Conservation (phyloP, 169 alveolate species). For the Theileria annulata region DNA sequence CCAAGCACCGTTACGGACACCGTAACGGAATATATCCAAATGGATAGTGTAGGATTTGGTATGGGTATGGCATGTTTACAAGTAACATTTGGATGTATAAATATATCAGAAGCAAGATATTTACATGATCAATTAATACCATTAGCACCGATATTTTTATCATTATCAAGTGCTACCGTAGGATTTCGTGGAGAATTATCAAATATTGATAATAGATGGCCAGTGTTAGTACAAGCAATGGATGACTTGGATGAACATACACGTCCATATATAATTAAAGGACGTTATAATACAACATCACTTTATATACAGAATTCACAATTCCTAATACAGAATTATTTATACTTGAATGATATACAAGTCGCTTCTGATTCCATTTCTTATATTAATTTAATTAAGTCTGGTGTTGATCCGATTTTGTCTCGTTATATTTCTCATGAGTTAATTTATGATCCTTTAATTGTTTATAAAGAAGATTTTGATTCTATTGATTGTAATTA, state of each 20-base stretch:
- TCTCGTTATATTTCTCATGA: slow-evolving; percentile 88
- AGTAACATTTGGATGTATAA: slow-evolving; percentile 83
- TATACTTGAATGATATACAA: slow-evolving; percentile 81
- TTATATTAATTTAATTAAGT: slow-evolving; percentile 70
- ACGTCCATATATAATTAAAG: slow-evolving; percentile 78
- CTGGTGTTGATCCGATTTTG: slow-evolving; percentile 84
- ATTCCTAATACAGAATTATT: slow-evolving; percentile 64
- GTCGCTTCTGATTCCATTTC: slow-evolving; percentile 81
- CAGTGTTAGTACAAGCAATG: slow-evolving; percentile 85
- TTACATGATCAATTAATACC: slow-evolving; percentile 92
- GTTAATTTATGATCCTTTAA: slow-evolving; percentile 92
- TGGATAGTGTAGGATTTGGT: slow-evolving; percentile 96
- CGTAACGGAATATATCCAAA: slow-evolving; percentile 73
- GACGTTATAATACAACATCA: slow-evolving; percentile 89
- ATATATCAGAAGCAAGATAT: slow-evolving; percentile 85
- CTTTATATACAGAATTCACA: slow-evolving; percentile 85
- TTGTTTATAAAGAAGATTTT: slow-evolving; percentile 77
- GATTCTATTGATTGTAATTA: slow-evolving; percentile 39
- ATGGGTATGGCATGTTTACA: slow-evolving; percentile 94
- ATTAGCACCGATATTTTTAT: slow-evolving; percentile 89
- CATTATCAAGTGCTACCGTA: slow-evolving; percentile 92
- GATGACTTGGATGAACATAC: slow-evolving; percentile 93
- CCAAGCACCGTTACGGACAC: neutral
- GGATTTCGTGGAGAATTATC: slow-evolving; percentile 88
- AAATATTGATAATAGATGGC: slow-evolving; percentile 92